Percentiles rank a stretch among this genome's conserved stretches.
Conservation (phyloP, 2,329 filamentous ascomycete genomes). For the Calonectria henricotiae region DNA sequence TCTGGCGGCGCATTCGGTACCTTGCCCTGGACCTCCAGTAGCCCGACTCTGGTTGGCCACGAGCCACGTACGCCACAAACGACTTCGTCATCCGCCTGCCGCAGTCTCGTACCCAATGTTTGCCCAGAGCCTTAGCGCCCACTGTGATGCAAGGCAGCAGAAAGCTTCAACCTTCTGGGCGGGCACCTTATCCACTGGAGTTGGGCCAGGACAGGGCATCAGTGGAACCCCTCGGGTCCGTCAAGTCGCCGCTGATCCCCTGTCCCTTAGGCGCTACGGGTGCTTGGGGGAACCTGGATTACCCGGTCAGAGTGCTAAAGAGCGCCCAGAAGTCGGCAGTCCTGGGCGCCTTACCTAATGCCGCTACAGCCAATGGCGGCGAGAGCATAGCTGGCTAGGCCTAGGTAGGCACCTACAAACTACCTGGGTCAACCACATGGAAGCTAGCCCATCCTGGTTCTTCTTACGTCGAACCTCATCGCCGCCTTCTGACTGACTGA, state of each 20-base stretch:
- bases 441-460: constrained; percentile 45
- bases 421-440: constrained; percentile 25
- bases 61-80: constrained; percentile 53
- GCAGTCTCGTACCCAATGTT: constrained; percentile 5
- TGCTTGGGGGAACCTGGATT: constrained; percentile 23
- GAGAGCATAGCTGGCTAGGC: constrained; percentile 23
- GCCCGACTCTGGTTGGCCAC: constrained; percentile 26
- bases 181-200: constrained; percentile 25
- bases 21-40: constrained; percentile 31
- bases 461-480: constrained; percentile 47
- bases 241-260: constrained; percentile 19
- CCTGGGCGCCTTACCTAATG: constrained; percentile 28
- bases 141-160: constrained; percentile 37
- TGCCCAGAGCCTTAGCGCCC: constrained; percentile 29
- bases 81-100: constrained; percentile 47
- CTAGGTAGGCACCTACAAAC: constrained; percentile 30
- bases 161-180: constrained; percentile 18
- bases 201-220: constrained; percentile 20
- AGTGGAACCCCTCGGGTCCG: constrained; percentile 27
- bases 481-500: constrained; percentile 46
- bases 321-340: neutral
- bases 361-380: constrained; percentile 18
- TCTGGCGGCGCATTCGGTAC: constrained; percentile 28
- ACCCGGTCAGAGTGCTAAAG: constrained; percentile 21
- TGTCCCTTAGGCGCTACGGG: constrained; percentile 21